phyloP scores from a whole-genome alignment of 805 yeast genomes.

The Cyberlindnera misumaiensis region DNA sequence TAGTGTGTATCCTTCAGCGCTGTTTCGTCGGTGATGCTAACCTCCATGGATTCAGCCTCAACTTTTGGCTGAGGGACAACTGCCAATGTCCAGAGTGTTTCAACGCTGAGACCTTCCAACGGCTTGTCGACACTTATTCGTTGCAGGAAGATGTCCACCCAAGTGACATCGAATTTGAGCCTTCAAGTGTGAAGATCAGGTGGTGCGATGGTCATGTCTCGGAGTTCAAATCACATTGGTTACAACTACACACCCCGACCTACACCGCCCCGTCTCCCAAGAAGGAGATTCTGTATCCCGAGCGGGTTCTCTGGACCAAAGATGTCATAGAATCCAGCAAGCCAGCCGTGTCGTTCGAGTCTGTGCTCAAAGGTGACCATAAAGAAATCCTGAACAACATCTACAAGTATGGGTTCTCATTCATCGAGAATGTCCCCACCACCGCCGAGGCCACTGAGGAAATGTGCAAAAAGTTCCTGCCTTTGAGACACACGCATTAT shows the following conservation, averaged over 20 bases:
- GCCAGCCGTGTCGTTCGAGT: constrained; percentile 35
- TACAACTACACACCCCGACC: constrained; percentile 12
- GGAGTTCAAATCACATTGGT: constrained; percentile 15
- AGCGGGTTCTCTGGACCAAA: constrained; percentile 38
- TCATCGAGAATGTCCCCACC: constrained; percentile 55
- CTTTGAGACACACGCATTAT: constrained; percentile 62
- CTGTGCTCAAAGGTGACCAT: constrained; percentile 33
- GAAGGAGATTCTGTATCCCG: constrained; percentile 31
- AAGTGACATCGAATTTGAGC: constrained; percentile 2
- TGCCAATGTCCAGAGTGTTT: constrained; percentile 54
- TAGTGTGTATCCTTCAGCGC: no score
- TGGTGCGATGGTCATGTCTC: constrained; percentile 19
- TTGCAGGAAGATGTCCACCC: constrained; percentile 28
- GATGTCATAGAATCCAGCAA: constrained; percentile 23
- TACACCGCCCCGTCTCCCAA: constrained; percentile 31
- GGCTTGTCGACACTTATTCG: constrained; percentile 46
- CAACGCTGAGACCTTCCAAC: constrained; percentile 50
- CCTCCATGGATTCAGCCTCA: neutral
- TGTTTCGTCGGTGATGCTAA: neutral
- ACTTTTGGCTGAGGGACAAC: constrained; percentile 57
- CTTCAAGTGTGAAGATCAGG: constrained; percentile 1
- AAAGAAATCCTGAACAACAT: constrained; percentile 17
- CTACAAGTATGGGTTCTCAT: constrained; percentile 46
- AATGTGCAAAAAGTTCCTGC: constrained; percentile 50
- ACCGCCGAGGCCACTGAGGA: constrained; percentile 52